A percentile compares a stretch with the other conserved stretches of the same genome.
phyloP scores from a whole-genome alignment of 2,329 filamentous ascomycete genomes.

The Hypoxylon sp. region DNA sequence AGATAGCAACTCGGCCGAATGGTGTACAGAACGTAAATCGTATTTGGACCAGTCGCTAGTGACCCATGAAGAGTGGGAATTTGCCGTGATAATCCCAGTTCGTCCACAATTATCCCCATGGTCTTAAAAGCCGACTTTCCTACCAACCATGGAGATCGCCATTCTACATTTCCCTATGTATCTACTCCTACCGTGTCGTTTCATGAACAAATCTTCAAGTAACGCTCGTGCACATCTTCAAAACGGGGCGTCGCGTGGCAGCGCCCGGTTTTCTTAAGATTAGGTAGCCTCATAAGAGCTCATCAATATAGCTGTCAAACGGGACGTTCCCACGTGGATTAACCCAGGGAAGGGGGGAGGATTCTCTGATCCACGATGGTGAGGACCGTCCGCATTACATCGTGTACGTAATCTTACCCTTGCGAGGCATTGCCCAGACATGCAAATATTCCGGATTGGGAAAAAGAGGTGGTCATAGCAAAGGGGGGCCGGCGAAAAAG shows the following conservation, averaged over 20 bases:
- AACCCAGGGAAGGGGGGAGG: neutral
- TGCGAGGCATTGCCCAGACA: neutral
- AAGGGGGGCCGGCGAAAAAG: neutral
- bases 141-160: neutral
- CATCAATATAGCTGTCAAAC: neutral
- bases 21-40: neutral
- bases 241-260: neutral
- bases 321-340: slow-evolving; percentile 3
- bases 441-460: neutral
- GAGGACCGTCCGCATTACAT: neutral
- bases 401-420: neutral
- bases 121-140: neutral
- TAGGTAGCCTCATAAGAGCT: neutral
- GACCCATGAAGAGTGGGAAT: neutral
- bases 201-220: neutral
- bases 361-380: neutral
- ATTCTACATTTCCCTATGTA: neutral
- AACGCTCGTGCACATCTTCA: neutral
- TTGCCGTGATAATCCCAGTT: neutral
- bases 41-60: neutral
- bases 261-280: neutral
- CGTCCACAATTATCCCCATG: neutral
- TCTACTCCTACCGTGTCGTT: neutral
- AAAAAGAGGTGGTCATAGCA: neutral
- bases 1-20: slow-evolving; percentile 1